phyloP scores from a whole-genome alignment of 257 asterid species.

The Forsythia viridissima region DNA sequence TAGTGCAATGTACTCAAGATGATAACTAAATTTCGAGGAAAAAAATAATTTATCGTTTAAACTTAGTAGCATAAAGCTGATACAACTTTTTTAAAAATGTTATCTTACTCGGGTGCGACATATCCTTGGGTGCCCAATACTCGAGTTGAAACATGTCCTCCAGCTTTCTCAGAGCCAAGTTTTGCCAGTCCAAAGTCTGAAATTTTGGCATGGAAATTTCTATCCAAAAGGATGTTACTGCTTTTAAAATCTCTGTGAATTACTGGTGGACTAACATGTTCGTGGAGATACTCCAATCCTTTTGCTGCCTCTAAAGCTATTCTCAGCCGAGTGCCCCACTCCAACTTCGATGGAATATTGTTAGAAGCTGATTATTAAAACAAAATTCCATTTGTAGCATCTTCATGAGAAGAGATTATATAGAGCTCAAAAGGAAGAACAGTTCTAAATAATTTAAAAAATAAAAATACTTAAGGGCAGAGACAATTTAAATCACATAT shows the following conservation, averaged over 20 bases:
- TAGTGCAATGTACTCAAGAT: too few relatives aligned
- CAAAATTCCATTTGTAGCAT: neutral
- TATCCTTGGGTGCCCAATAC: constrained; percentile 97
- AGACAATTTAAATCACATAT: too few relatives aligned
- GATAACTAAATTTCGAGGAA: too few relatives aligned
- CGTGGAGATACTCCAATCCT: constrained; percentile 92
- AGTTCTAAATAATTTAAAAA: neutral
- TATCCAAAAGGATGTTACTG: constrained; percentile 85
- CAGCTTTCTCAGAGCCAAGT: constrained; percentile 84
- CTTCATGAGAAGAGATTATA: neutral
- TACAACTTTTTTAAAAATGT: neutral
- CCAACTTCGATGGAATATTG: constrained; percentile 51
- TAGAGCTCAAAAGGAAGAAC: neutral
- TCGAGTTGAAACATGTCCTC: constrained; percentile 89
- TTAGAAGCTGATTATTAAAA: constrained; percentile 43
- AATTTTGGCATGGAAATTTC: constrained; percentile 79
- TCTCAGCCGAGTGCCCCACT: constrained; percentile 80
- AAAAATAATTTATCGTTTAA: neutral
- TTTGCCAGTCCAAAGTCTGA: constrained; percentile 93
- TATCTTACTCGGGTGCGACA: constrained; percentile 88
- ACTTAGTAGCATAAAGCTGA: neutral
- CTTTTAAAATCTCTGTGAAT: constrained; percentile 95
- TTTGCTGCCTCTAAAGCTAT: constrained; percentile 94
- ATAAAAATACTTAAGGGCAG: neutral
- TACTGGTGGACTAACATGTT: constrained; percentile 73